A percentile compares a stretch with the other conserved stretches of the same genome.
Evolutionary conservation across 208 protist species (phyloP).

Genomic region (Acanthamoeba pearcei): DNA sequence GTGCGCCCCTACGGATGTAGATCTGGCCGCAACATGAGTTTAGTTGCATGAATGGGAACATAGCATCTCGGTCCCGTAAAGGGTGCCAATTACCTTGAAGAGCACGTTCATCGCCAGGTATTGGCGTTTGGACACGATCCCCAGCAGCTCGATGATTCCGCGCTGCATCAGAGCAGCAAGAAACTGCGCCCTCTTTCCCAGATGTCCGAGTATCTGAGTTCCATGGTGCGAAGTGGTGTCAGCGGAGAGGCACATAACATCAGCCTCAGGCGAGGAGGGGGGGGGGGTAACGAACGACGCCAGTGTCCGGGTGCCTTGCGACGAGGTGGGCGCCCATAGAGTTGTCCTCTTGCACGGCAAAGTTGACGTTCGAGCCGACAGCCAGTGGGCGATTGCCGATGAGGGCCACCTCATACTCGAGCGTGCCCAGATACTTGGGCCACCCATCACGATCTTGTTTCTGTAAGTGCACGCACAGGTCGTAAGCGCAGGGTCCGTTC

Average conservation of each 20-base stretch:
- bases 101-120: not conserved
- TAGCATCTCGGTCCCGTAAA: not conserved
- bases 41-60: not conserved
- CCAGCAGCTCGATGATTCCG: not conserved
- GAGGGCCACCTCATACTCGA: constrained; percentile 35
- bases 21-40: not conserved
- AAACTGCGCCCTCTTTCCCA: constrained; percentile 33
- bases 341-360: constrained; percentile 15
- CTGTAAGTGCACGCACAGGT: not conserved
- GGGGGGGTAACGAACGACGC: not conserved
- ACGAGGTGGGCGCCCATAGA: not conserved
- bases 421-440: constrained; percentile 23
- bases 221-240: too few species aligned
- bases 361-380: not conserved
- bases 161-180: constrained; percentile 6
- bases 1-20: not conserved
- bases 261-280: not conserved
- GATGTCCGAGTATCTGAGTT: not conserved
- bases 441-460: not conserved
- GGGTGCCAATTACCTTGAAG: not conserved
- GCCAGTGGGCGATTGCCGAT: constrained; percentile 35
- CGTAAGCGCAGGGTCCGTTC: not conserved
- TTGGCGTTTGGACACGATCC: constrained; percentile 2
- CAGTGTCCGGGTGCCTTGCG: not conserved
- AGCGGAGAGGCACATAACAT: not conserved